A percentile compares a stretch with the other conserved stretches of the same genome.
phyloP scores from a whole-genome alignment of 192 early-diverging fungal species.

The Gonapodya sp. region DNA sequence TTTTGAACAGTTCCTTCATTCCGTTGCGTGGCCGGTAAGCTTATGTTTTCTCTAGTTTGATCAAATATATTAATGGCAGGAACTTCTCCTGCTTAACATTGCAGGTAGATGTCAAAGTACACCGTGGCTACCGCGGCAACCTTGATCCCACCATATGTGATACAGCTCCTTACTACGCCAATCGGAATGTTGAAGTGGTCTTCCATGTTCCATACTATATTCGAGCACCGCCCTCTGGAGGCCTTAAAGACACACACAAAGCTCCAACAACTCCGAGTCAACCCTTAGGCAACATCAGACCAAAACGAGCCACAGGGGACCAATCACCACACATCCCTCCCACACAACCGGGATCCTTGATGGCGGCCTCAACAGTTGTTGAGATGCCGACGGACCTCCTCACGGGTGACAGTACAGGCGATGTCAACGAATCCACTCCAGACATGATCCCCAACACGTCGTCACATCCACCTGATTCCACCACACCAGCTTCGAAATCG shows the following conservation, averaged over 20 bases:
- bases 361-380: constrained; percentile 21
- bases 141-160: constrained; percentile 38
- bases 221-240: constrained; percentile 10
- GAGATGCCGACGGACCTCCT: neutral
- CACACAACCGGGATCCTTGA: neutral
- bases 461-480: neutral
- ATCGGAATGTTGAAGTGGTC: constrained; percentile 52
- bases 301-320: constrained; percentile 1
- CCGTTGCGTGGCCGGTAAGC: constrained; percentile 61
- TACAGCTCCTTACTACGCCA: constrained; percentile 61
- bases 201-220: constrained; percentile 64
- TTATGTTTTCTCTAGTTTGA: neutral
- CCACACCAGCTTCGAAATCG: neutral
- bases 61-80: neutral
- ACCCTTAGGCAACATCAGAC: neutral
- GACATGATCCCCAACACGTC: neutral
- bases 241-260: neutral
- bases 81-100: neutral
- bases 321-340: neutral
- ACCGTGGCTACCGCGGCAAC: constrained; percentile 56
- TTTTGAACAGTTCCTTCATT: constrained; percentile 60
- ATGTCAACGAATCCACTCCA: neutral
- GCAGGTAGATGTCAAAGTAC: constrained; percentile 41
- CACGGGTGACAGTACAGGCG: neutral
- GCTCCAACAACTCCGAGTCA: neutral